Evolutionary conservation across 2,329 filamentous ascomycete species (phyloP), one percentile per base, ranked within the genome.

Genomic region (Xylogone sp.): DNA sequence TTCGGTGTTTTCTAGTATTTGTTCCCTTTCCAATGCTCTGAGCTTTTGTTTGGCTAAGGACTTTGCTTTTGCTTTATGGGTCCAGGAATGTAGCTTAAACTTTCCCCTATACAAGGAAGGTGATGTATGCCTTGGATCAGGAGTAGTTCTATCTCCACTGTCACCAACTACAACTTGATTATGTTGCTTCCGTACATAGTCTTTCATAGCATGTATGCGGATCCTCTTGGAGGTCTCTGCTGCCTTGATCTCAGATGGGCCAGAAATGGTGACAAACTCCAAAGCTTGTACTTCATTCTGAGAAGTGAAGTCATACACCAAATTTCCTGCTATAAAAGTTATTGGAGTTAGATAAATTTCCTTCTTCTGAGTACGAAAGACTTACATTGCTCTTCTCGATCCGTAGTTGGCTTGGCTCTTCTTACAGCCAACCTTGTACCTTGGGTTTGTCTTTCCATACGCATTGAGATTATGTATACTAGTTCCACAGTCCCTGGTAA

Each of bases 161-260:
- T 49, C 43, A 21, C 48, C 49, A 6, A 43, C 45, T 8, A 49
- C 45, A 20, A 46, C 47, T 21, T 55, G 46, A 24, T 42, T 47
- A 22, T 49, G 51, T 49, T 56, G 53, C 34, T 54, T 58, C 19
- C 52, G 24, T 7, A 56, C 39, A 48, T 56, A 56, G 39, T 58
- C 50, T 45, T 47, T 48, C 56, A 58, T 58, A 20, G 54, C 56
- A 21, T 58, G 56, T 9, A 44, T 53, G 7, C 56, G 50, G 29
- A 58, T 52, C 46, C 45, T 44, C 16, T 49, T 54, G 7, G 56
- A 56, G 3, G 42, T 56, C n/a, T 43, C 21, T 19, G 27, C 45
- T 5, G n/a, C 43, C 6, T 34, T 48, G 16, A 45, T 24, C 8
- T 46, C 45, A 22, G 53, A 51, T 22, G 45, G 27, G 8, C 48